A percentile compares a stretch with the other conserved stretches of the same genome.
phyloP scores from a whole-genome alignment of 331 rosid species.

The Stylosanthes scabra region DNA sequence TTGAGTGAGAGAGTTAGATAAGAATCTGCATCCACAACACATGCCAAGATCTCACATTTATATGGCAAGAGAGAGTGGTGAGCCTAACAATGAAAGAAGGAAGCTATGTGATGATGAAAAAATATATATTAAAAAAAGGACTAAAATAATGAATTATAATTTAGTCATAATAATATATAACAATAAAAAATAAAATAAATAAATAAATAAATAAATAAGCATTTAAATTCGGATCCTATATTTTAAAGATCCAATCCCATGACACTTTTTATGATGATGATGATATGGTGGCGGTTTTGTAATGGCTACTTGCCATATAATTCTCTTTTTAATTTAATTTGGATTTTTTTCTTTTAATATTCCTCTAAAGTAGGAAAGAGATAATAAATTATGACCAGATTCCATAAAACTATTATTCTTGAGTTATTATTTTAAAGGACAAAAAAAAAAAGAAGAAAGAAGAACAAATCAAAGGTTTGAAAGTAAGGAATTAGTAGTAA shows the following conservation, averaged over 20 bases:
- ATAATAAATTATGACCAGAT: slow-evolving; percentile 3
- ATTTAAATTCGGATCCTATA: slow-evolving; percentile 7
- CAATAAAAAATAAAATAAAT: slow-evolving; percentile 13
- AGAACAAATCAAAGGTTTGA: background rate
- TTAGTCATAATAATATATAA: too few relatives aligned
- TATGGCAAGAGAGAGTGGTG: slow-evolving; percentile 7
- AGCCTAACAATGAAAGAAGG: slow-evolving; percentile 17
- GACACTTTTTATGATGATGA: slow-evolving; percentile 23
- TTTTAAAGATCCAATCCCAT: slow-evolving; percentile 21
- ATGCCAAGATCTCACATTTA: slow-evolving; percentile 35
- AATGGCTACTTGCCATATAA: slow-evolving; percentile 13
- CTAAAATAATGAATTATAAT: too few relatives aligned
- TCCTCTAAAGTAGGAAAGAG: background rate
- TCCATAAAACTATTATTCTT: background rate
- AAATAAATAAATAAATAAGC: background rate
- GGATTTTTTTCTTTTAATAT: background rate
- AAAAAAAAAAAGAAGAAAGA: background rate
- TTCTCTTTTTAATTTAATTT: background rate
- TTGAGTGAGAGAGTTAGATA: slow-evolving; percentile 77
- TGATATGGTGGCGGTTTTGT: slow-evolving; percentile 10
- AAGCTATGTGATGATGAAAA: slow-evolving; percentile 1
- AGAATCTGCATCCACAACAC: slow-evolving; percentile 58
- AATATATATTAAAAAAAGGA: too few relatives aligned
- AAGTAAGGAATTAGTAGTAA: background rate
- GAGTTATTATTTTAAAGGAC: background rate